phyloP scores from a whole-genome alignment of 176 grass and related monocot genomes.

The Triticum urartu region DNA sequence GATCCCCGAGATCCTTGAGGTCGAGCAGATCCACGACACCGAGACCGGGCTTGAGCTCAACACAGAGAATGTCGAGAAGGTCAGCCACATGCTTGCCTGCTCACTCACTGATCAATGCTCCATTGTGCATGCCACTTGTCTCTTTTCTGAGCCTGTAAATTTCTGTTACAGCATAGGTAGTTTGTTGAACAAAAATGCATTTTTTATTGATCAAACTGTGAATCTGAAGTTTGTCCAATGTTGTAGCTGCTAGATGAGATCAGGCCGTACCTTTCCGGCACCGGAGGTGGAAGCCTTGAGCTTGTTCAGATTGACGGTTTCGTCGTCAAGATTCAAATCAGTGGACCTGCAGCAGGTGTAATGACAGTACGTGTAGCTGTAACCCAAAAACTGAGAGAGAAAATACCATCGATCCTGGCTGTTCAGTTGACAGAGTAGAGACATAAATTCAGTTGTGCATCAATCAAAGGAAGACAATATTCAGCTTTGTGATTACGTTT shows the following conservation, averaged over 20 bases:
- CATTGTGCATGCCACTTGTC: background rate
- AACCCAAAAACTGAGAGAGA: constrained; percentile 92
- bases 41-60: constrained; percentile 97
- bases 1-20: constrained; percentile 78
- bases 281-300: constrained; percentile 81
- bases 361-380: constrained; percentile 93
- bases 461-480: background rate
- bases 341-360: constrained; percentile 81
- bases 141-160: background rate
- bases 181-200: background rate
- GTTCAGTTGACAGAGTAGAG: constrained; percentile 84
- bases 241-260: constrained; percentile 88
- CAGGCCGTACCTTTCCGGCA: constrained; percentile 90
- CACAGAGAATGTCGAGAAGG: constrained; percentile 83
- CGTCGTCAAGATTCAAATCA: constrained; percentile 67
- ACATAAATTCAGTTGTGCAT: background rate
- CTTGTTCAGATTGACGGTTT: constrained; percentile 64
- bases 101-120: background rate
- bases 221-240: constrained; percentile 15
- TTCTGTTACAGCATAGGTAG: background rate
- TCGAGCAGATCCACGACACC: constrained; percentile 87
- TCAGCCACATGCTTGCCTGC: background rate
- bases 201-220: background rate
- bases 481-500: background rate
- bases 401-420: constrained; percentile 89